Percentiles rank a stretch among this genome's conserved stretches.
phyloP scores from a whole-genome alignment of 2,329 filamentous ascomycete species.

The Talaromyces sp. region DNA sequence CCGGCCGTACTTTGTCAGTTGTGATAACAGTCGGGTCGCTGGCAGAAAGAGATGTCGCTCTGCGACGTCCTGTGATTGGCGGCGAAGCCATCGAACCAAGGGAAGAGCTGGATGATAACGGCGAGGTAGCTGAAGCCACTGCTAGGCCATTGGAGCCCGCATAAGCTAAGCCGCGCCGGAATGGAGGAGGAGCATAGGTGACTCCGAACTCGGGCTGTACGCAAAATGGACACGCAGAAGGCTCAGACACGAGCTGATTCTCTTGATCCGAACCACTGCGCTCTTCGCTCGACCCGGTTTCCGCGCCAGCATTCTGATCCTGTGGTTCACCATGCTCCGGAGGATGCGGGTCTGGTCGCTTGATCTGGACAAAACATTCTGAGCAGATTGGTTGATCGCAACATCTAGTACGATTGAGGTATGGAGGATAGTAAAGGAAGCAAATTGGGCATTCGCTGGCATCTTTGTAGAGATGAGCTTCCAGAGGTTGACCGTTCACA shows the following conservation, averaged over 20 bases:
- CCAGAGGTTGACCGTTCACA: slow-evolving; percentile 90
- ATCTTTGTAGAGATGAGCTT: slow-evolving; percentile 91
- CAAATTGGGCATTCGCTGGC: slow-evolving; percentile 91
- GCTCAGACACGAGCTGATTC: slow-evolving; percentile 77
- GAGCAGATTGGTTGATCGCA: slow-evolving; percentile 97
- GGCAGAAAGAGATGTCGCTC: slow-evolving; percentile 72
- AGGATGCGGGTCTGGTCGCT: slow-evolving; percentile 84
- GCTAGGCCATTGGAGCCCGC: slow-evolving; percentile 49
- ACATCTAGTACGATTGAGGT: slow-evolving; percentile 89
- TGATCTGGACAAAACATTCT: slow-evolving; percentile 98
- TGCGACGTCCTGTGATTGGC: slow-evolving; percentile 47
- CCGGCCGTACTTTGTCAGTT: slow-evolving; percentile 86
- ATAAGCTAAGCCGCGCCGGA: slow-evolving; percentile 78
- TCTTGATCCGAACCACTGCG: slow-evolving; percentile 38
- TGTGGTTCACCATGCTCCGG: slow-evolving; percentile 66
- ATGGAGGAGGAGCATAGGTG: slow-evolving; percentile 87
- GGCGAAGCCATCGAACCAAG: slow-evolving; percentile 50
- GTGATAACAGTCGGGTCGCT: slow-evolving; percentile 83
- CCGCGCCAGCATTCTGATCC: slow-evolving; percentile 39
- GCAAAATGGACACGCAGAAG: slow-evolving; percentile 91
- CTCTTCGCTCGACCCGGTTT: slow-evolving; percentile 9
- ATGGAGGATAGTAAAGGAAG: slow-evolving; percentile 92
- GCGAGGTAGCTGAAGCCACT: slow-evolving; percentile 58
- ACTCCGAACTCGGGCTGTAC: slow-evolving; percentile 93
- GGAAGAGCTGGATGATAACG: slow-evolving; percentile 85